These are phyloP conservation scores for Raffaelea arxii DNA, from an alignment of 2,329 filamentous ascomycete genomes.

Conservation along the genomic window DNA sequence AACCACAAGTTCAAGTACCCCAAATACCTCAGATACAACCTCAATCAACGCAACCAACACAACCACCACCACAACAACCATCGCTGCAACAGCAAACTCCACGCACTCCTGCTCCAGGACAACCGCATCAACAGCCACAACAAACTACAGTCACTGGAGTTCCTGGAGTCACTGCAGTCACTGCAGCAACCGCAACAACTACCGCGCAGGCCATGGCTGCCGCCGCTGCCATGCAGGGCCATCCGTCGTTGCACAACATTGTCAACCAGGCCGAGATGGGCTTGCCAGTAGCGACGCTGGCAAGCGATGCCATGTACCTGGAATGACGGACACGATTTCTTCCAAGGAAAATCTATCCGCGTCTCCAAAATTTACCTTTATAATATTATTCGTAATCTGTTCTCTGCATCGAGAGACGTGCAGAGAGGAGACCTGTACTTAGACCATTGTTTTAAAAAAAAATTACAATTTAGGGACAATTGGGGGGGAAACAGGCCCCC, in stretches of 20 bases:
- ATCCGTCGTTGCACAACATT: neutral
- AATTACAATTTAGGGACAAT: too few relatives aligned
- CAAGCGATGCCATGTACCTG: conserved; percentile 41
- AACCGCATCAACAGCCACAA: neutral
- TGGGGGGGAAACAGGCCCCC: too few relatives aligned
- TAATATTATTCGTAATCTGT: too few relatives aligned
- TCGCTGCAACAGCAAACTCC: neutral
- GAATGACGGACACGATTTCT: conserved; percentile 33
- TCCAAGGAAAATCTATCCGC: too few relatives aligned
- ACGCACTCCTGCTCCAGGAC: conserved; percentile 1
- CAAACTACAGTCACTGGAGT: neutral
- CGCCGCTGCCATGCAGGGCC: conserved; percentile 22
- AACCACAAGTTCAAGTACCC: too few relatives aligned
- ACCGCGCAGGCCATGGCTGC: neutral
- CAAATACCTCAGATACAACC: too few relatives aligned
- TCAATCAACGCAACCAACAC: too few relatives aligned
- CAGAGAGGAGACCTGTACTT: too few relatives aligned
- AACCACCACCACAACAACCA: conserved; percentile 29
- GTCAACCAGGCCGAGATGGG: conserved; percentile 27
- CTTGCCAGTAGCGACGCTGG: conserved; percentile 35
- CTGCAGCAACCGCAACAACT: neutral
- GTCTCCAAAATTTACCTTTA: too few relatives aligned
- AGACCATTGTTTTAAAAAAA: too few relatives aligned
- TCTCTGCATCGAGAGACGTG: too few relatives aligned
- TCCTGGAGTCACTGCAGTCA: neutral